Conservation (phyloP, 116 monocot genomes). For the Posidonia oceanica region DNA sequence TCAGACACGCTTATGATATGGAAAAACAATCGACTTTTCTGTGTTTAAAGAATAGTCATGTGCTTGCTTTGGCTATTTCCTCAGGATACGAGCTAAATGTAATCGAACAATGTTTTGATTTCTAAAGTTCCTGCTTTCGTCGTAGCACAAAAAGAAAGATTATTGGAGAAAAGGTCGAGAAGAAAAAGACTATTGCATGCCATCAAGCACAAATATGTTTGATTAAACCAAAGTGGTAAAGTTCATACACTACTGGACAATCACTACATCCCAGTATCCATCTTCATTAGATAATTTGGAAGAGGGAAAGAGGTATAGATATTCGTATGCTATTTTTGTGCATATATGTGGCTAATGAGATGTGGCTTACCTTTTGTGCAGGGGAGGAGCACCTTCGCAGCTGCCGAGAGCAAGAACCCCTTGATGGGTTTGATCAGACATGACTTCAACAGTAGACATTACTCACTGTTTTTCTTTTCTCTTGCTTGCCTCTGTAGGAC, state of each 20-base stretch:
- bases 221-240: not conserved
- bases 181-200: not conserved
- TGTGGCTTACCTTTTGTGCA: constrained; percentile 3
- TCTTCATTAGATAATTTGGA: not conserved
- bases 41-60: too few species aligned
- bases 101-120: too few species aligned
- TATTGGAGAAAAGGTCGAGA: too few species aligned
- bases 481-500: not conserved
- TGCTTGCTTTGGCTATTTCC: too few species aligned
- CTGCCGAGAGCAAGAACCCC: not conserved
- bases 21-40: too few species aligned
- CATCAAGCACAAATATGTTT: not conserved
- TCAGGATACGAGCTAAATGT: too few species aligned
- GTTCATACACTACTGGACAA: too few species aligned
- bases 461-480: not conserved
- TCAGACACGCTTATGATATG: too few species aligned
- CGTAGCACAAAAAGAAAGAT: too few species aligned
- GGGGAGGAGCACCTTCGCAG: not conserved
- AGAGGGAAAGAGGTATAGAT: not conserved
- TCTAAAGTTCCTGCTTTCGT: too few species aligned
- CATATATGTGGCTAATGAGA: not conserved
- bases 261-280: not conserved
- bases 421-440: constrained; percentile 3
- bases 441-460: constrained; percentile 6
- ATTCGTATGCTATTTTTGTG: not conserved